Base-by-base conservation (phyloP, 352 stramenopile species). In the Phytopythium cucurbitacearum region DNA sequence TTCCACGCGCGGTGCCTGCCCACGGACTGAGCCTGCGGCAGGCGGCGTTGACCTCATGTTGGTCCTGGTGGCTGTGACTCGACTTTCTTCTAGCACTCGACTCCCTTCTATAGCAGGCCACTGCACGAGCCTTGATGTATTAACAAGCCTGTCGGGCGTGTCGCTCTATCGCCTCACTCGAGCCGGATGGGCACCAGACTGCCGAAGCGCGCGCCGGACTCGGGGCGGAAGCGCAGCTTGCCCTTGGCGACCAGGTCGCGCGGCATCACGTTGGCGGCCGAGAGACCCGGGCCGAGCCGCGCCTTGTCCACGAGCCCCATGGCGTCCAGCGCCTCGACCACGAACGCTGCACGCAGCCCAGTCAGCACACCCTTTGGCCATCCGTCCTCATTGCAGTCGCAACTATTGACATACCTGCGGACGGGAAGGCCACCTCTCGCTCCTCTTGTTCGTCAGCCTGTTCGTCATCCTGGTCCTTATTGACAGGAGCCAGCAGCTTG, bases 1-100 rank as follows among this genome's bases (percentile, higher is more conserved):
- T 92, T 89, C 65, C 84, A 94, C 60, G 76, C 75, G 60, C 91
- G 89, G 67, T 94, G 84, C 60, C 71, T 92, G 38, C 64, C 81
- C 21, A 67, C 84, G 36, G 81, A 89, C 48, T 74, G 56, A 64
- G 13, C 34, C 2, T 0, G 28, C 0, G 7, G 4, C 15, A 2
- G 21, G 21, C 21, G 21, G 21, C 2, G 21, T 28, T 28, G 21
- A 28, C 21, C 21, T 28, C 21, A 2, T 28, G 21, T 28, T 28
- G 21, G 21, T 28, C 21, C 21, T 2, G 21, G 21, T 28, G 21
- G 21, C 21, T 28, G 21, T 28, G 21, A 1, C 21, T 28, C 21
- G 21, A 28, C 21, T 28, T 28, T 28, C 21, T 28, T 28, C 21
- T 28, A 28, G 21, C 21, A 28, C 21, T 28, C 21, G 21, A 28